Conservation (phyloP, 257 asterid genomes). For the Osmanthus fragrans region DNA sequence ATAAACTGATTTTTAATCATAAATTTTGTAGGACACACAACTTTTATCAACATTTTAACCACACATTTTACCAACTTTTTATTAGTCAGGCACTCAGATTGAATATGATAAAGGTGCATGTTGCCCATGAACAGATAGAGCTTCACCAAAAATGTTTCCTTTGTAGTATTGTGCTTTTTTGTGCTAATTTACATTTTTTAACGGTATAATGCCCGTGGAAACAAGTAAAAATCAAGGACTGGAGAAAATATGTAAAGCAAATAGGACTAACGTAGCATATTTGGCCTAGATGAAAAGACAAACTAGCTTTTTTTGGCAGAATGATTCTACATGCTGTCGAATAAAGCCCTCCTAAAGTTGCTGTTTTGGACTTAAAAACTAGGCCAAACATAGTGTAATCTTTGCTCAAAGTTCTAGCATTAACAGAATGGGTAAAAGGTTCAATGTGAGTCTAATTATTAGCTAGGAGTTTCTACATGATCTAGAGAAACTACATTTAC, state of each 20-base stretch:
- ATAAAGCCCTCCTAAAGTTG: neutral
- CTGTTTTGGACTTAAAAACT: neutral
- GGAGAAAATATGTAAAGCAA: neutral
- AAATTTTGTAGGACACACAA: too few relatives aligned
- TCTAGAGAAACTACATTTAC: neutral
- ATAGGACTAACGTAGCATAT: neutral
- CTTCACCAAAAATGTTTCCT: neutral
- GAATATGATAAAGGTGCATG: neutral
- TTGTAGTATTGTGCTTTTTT: neutral
- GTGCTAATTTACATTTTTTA: neutral
- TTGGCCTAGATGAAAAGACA: neutral
- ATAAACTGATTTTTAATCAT: neutral
- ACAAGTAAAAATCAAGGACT: neutral
- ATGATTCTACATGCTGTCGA: neutral
- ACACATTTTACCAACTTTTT: too few relatives aligned
- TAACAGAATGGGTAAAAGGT: neutral
- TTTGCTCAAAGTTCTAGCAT: neutral
- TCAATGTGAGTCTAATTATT: neutral
- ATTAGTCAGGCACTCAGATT: neutral
- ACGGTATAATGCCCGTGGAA: neutral
- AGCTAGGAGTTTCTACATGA: neutral
- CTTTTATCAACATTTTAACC: too few relatives aligned
- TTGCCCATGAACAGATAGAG: neutral
- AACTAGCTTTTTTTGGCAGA: neutral
- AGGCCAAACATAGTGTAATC: neutral